Base-by-base conservation (phyloP, 2,329 filamentous ascomycete species). In the Epichloe gansuensis region DNA sequence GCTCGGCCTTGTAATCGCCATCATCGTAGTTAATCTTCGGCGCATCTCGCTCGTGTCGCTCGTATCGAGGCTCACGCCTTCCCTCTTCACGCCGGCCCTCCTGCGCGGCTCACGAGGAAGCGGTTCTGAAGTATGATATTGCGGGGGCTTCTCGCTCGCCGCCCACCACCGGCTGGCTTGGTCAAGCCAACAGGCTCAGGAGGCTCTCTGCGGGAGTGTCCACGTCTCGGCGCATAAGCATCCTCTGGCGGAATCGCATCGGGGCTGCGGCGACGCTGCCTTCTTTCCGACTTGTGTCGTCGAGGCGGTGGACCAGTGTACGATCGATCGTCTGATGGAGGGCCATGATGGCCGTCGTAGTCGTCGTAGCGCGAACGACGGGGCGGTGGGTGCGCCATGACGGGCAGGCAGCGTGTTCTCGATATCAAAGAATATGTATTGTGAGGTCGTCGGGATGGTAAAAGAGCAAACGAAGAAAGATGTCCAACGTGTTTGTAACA, bases 351-450 rank as follows among this genome's bases (percentile, higher is more conserved):
- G 39, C 63, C 59, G 17, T 65, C 62, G 47, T 62, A 60, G 15
- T 66, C 62, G 45, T 63, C 60, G 44, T 54, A 55, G 42, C 57
- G 63, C 51, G 56, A 57, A 15, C 62, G 61, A 15, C 59, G 62
- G 23, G 59, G 56, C 15, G 58, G 54, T 28, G 58, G 59, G 45
- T 55, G 56, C 23, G 61, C 43, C 46, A 52, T 54, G 11, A 21
- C 28, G 28, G 43, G 44, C 25, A 12, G 43, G 44, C 25, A 12
- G 12, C 37, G 35, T 8, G 46, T 39, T n/a, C 39, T 25, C 12
- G 28, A 21, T 12, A 8, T 4, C 7, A 15, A 39, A 23, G 23
- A 37, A 17, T 15, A 5, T 7, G n/a, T n/a, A 39, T n/a, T 23
- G 15, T n/a, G 37, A 15, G n/a, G 37, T 37, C 31, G 17, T 41